Conservation (phyloP, 306 rosid genomes). For the Vigna radiata region DNA sequence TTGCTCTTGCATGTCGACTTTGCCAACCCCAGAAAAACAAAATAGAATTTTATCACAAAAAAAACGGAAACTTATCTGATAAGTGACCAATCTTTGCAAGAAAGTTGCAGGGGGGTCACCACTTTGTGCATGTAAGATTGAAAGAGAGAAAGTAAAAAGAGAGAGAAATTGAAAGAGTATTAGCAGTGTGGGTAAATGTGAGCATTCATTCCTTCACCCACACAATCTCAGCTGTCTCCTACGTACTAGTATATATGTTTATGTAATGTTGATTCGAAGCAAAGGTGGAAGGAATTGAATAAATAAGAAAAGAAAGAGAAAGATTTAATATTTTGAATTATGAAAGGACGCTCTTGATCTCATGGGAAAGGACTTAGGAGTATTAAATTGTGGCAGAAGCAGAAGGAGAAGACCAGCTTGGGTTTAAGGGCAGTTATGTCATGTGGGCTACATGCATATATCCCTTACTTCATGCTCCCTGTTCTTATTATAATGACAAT, state of each 20-base stretch:
- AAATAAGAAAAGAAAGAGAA: constrained; percentile 13
- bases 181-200: not conserved
- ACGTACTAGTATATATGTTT: constrained; percentile 8
- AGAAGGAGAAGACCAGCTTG: not conserved
- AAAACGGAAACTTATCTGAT: constrained; percentile 39
- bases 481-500: not conserved
- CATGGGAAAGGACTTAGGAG: not conserved
- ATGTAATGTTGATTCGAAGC: constrained; percentile 25
- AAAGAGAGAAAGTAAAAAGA: constrained; percentile 39
- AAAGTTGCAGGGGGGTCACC: not conserved
- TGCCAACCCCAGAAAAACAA: constrained; percentile 29
- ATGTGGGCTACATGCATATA: constrained; percentile 31
- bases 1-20: constrained; percentile 75
- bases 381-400: constrained; percentile 9
- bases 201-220: not conserved
- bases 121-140: constrained; percentile 35
- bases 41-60: constrained; percentile 7
- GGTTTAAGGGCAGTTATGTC: constrained; percentile 30
- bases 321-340: not conserved
- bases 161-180: constrained; percentile 11
- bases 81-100: constrained; percentile 35
- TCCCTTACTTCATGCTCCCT: constrained; percentile 2
- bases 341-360: not conserved
- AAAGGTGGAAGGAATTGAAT: constrained; percentile 23
- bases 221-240: constrained; percentile 10